Base-by-base conservation (phyloP, 148 eudicot genomes). In the Mesembryanthemum crystallinum region DNA sequence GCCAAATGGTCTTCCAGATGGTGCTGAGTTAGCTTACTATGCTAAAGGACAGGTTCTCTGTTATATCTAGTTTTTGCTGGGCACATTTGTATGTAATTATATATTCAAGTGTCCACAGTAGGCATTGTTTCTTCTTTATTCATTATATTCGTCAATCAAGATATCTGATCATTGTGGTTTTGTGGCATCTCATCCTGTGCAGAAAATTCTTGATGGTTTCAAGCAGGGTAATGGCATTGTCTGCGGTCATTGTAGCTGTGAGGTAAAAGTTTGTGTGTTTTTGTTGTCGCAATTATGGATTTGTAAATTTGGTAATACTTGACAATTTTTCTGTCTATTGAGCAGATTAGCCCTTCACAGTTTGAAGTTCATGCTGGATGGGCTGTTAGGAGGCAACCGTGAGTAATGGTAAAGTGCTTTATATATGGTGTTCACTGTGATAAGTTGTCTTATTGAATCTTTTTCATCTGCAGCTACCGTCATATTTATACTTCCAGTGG, bases 341-440 rank as follows among this genome's bases (percentile, higher is more conserved):
- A 29, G 83, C 90, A 95, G 99, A 86, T 95, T 78, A 90, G 96
- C 83, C 99, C 99, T 60, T 95, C 99, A 15, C 92, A 88, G 74
- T 95, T 95, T 83, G 99, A 95, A 81, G 89, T 93, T 80, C 99
- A 95, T 83, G 99, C 99, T 72, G 99, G 99, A 79, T 89, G 96
- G 94, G 89, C 96, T 69, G 94, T 89, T 28, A 92, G 94, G 85
- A 91, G 97, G 73, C 99, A 95, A 88, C 99, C 99, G 99, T 95
- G 82, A 87, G 92, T 89, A 18, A 54, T 72, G 18, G 43, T 45
- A 12, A 37, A 33, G 10, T 30, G 27, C 49, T 24, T 24, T 63
- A 30, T 49, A 37, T 71, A 13, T 28, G 65, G 67, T 81, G 45
- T 69, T 75, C 49, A 7, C 37, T 28, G 39, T 9, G 24, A 64